Evolutionary conservation across 228 moss, liverwort and hornwort species (phyloP).

Genomic region (Sphagnum fallax): DNA sequence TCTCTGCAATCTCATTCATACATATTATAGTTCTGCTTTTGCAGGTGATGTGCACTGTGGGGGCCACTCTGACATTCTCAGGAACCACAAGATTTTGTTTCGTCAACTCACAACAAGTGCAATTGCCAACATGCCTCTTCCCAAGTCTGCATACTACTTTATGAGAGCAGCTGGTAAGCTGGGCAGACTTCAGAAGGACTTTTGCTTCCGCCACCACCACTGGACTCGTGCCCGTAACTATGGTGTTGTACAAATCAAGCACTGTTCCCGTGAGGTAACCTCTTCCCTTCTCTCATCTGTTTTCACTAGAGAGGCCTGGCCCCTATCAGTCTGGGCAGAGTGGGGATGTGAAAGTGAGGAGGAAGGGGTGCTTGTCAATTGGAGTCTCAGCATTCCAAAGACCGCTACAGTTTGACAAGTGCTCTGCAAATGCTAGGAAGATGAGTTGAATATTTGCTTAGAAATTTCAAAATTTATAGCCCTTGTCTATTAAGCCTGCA

Average conservation of each 20-base stretch:
- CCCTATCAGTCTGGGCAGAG: background rate
- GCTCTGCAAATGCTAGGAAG: too few species aligned
- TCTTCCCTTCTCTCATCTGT: background rate
- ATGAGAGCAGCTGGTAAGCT: constrained; percentile 73
- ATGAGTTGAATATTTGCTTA: too few species aligned
- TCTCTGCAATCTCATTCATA: too few species aligned
- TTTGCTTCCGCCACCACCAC: constrained; percentile 56
- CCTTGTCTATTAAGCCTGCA: too few species aligned
- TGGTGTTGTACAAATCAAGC: constrained; percentile 63
- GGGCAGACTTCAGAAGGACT: constrained; percentile 30
- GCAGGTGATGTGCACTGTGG: constrained; percentile 98
- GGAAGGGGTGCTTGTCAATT: background rate
- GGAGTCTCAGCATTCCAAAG: background rate
- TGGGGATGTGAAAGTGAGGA: background rate
- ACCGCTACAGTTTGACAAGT: background rate
- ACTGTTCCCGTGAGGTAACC: constrained; percentile 35
- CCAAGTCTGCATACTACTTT: constrained; percentile 89
- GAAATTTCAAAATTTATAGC: too few species aligned
- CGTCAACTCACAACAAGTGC: constrained; percentile 95
- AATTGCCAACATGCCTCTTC: constrained; percentile 88
- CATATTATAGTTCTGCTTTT: background rate
- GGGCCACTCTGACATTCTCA: constrained; percentile 71
- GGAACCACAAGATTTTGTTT: constrained; percentile 43
- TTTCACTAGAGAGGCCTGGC: background rate
- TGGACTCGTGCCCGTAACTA: constrained; percentile 93